These are phyloP conservation scores for Cystobasidium ongulense DNA, from an alignment of 768 basidiomycete species.

Conservation along the genomic window DNA sequence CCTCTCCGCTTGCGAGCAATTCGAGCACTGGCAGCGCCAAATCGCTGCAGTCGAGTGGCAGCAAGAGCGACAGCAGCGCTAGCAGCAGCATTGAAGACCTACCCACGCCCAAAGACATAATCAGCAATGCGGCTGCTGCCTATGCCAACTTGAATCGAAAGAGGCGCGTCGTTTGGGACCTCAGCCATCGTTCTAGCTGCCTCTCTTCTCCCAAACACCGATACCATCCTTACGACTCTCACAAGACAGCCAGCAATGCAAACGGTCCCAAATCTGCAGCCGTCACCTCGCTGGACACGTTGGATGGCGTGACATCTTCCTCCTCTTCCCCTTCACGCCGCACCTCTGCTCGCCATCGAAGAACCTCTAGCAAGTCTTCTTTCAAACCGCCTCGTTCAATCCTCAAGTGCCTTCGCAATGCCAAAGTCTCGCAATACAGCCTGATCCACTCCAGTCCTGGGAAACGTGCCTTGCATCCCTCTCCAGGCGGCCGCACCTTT, in stretches of 20 bases:
- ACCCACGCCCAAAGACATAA: neutral
- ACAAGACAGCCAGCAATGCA: neutral
- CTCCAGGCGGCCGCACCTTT: neutral
- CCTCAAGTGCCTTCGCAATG: neutral
- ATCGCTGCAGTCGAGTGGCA: neutral
- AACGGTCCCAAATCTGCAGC: neutral
- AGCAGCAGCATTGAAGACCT: neutral
- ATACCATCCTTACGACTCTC: conserved; percentile 6
- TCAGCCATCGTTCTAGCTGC: neutral
- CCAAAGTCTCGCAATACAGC: neutral
- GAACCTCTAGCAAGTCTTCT: neutral
- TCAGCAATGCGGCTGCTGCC: neutral
- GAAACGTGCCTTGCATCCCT: neutral
- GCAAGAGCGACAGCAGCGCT: conserved; percentile 6
- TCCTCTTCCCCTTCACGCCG: neutral
- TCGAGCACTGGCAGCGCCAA: neutral
- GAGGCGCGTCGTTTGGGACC: conserved; percentile 18
- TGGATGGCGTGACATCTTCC: neutral
- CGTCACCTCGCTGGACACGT: neutral
- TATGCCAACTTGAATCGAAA: neutral
- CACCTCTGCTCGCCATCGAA: neutral
- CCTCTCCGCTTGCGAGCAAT: neutral
- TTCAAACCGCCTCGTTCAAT: neutral
- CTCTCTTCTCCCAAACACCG: conserved; percentile 21
- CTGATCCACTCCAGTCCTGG: neutral